Percentiles rank a stretch among this genome's conserved stretches.
Conservation (phyloP, 208 protist species). For the Vickermania ingenoplastis region DNA sequence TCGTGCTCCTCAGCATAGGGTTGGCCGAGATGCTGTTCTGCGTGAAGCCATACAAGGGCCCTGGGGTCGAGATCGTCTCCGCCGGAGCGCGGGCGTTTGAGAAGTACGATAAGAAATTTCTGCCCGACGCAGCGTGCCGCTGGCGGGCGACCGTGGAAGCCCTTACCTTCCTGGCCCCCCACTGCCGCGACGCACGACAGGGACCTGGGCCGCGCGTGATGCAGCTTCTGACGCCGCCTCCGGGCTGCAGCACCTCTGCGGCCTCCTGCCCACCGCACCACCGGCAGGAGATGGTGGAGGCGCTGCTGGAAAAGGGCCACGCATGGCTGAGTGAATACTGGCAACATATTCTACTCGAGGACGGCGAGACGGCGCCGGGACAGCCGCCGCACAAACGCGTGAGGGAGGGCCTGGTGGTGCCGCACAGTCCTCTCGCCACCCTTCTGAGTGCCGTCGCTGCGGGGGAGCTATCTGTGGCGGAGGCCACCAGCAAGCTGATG, state of each 20-base stretch:
- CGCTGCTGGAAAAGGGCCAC: conserved; percentile 63
- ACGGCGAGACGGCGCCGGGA: conserved; percentile 7
- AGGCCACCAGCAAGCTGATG: conserved; percentile 1
- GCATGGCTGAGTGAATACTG: conserved; percentile 64
- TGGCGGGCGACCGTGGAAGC: conserved; percentile 82
- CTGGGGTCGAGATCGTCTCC: conserved; percentile 82
- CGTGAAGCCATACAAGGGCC: conserved; percentile 79
- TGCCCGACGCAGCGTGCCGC: conserved; percentile 54
- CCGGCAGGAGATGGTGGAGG: conserved; percentile 22
- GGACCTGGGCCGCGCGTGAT: not conserved
- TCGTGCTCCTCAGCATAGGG: conserved; percentile 70
- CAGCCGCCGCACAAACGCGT: no score
- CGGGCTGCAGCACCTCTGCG: not conserved
- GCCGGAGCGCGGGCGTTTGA: conserved; percentile 79
- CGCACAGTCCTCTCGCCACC: conserved; percentile 16
- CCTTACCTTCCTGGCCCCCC: conserved; percentile 54
- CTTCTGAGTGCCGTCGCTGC: conserved; percentile 15
- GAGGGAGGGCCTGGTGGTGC: conserved; percentile 21
- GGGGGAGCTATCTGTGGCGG: conserved; percentile 9
- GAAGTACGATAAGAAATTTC: conserved; percentile 69
- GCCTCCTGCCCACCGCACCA: no score
- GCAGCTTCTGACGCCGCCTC: not conserved
- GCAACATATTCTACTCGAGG: conserved; percentile 35
- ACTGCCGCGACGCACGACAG: not conserved
- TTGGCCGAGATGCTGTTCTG: conserved; percentile 58